phyloP scores from a whole-genome alignment of 768 basidiomycete species.

The Chalciporus chontae region DNA sequence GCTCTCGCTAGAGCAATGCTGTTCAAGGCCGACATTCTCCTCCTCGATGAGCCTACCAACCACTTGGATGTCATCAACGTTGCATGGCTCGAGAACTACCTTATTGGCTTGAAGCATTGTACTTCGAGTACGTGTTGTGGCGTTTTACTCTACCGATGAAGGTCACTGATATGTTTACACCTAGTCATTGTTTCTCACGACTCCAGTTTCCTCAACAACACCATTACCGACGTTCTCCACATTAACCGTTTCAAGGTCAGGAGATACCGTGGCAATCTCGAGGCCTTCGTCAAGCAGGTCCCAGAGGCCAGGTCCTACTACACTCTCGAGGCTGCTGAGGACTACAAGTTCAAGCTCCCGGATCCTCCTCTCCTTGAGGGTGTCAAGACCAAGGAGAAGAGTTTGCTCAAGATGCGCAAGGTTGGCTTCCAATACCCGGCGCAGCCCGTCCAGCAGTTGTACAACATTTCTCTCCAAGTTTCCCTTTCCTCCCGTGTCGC shows the following conservation, averaged over 20 bases:
- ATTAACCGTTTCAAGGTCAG: conserved; percentile 98
- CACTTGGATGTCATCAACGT: conserved; percentile 97
- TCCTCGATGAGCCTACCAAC: conserved; percentile 96
- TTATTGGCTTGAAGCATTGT: conserved; percentile 81
- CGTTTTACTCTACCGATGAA: not conserved
- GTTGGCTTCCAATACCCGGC: conserved; percentile 96
- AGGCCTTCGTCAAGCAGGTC: conserved; percentile 89
- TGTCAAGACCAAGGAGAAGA: conserved; percentile 99
- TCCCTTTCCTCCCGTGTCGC: conserved; percentile 98
- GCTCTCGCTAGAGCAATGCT: conserved; percentile 96
- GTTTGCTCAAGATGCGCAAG: conserved; percentile 93
- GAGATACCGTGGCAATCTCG: conserved; percentile 93
- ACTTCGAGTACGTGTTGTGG: conserved; percentile 68
- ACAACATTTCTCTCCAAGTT: conserved; percentile 94
- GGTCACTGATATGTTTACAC: not conserved
- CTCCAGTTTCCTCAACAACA: conserved; percentile 96
- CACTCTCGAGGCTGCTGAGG: conserved; percentile 90
- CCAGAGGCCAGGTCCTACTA: conserved; percentile 99
- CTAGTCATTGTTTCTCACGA: conserved; percentile 96
- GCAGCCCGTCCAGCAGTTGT: conserved; percentile 81
- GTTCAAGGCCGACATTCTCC: conserved; percentile 95
- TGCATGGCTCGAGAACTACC: conserved; percentile 95
- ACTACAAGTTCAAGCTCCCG: conserved; percentile 98
- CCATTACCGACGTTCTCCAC: conserved; percentile 96
- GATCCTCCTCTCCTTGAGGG: conserved; percentile 96